These are phyloP conservation scores for Candida taoyuanica DNA, from an alignment of 805 yeast genomes.

Conservation along the genomic window DNA sequence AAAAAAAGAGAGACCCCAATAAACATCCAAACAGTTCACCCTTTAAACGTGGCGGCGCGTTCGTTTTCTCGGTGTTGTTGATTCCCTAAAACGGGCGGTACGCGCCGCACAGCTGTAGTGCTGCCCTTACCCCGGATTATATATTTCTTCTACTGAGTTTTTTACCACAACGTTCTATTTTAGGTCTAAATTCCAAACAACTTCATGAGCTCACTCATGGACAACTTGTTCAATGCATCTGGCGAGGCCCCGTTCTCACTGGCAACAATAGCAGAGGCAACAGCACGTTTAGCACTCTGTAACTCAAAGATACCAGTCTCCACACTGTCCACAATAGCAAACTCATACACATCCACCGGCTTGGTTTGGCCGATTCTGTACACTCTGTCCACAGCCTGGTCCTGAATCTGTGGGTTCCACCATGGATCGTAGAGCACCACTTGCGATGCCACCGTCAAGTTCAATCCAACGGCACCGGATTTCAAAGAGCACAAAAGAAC, in stretches of 20 bases:
- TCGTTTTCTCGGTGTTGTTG: no score
- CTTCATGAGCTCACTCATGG: conserved; percentile 10
- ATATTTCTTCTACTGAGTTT: neutral
- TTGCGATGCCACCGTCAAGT: conserved; percentile 73
- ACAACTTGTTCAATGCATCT: conserved; percentile 55
- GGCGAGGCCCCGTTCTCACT: conserved; percentile 60
- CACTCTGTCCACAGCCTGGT: conserved; percentile 87
- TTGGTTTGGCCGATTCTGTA: conserved; percentile 83
- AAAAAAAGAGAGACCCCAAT: no score
- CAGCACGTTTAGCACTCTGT: conserved; percentile 72
- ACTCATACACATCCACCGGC: conserved; percentile 68
- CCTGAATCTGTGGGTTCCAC: conserved; percentile 92
- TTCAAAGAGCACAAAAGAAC: conserved; percentile 69
- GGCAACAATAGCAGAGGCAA: conserved; percentile 69
- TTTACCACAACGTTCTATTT: neutral
- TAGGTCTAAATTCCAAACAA: conserved; percentile 12
- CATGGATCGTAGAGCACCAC: conserved; percentile 92
- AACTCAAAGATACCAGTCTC: conserved; percentile 81
- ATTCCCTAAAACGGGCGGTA: no score
- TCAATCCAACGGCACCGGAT: conserved; percentile 92
- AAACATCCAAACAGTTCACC: no score
- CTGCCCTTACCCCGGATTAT: no score
- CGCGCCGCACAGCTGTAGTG: no score
- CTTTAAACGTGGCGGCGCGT: no score
- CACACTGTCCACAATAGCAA: conserved; percentile 71